Evolutionary conservation across 1,139 yeast species (phyloP).

Genomic region (Trichomonascaceae sp.): DNA sequence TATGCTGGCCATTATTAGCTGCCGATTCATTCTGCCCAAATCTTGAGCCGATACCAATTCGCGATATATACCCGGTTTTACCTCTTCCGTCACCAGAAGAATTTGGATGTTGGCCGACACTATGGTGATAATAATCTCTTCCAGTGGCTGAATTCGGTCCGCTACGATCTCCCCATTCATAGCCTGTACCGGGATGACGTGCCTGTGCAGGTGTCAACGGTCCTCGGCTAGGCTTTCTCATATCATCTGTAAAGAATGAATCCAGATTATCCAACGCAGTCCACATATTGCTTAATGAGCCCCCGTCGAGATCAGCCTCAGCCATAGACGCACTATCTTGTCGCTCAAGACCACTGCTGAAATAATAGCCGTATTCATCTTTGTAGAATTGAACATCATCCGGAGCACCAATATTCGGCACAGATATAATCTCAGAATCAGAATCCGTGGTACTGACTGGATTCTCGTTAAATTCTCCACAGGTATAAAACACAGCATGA

Average conservation of each 20-base stretch:
- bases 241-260: constrained; percentile 79
- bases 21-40: not conserved
- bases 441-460: constrained; percentile 14
- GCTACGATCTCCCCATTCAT: not conserved
- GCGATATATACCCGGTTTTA: not conserved
- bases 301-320: constrained; percentile 48
- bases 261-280: constrained; percentile 94
- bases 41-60: not conserved
- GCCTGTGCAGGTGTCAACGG: not conserved
- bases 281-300: constrained; percentile 88
- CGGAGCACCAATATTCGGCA: constrained; percentile 20
- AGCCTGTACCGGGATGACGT: not conserved
- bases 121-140: not conserved
- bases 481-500: constrained; percentile 90
- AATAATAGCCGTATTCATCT: constrained; percentile 46
- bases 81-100: not conserved
- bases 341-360: constrained; percentile 15
- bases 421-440: constrained; percentile 23
- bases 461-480: constrained; percentile 39
- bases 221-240: constrained; percentile 3
- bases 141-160: not conserved
- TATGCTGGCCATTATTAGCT: not conserved
- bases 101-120: not conserved
- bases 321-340: constrained; percentile 23
- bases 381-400: constrained; percentile 39